These are phyloP conservation scores for Exserohilum rostratum DNA, from an alignment of 2,329 filamentous ascomycete genomes.

Conservation along the genomic window DNA sequence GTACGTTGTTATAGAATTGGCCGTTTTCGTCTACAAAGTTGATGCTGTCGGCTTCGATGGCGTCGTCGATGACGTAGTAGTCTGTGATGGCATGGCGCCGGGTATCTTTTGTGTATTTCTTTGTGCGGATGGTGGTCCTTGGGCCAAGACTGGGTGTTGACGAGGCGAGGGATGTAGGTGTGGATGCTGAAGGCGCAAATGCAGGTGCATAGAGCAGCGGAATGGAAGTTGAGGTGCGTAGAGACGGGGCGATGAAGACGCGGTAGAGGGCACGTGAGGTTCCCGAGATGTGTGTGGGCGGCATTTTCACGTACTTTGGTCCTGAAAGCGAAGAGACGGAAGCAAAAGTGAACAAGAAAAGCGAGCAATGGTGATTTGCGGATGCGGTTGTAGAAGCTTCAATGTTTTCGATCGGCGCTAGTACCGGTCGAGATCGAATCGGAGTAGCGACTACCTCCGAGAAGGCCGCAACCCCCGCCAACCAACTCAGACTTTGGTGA, in stretches of 20 bases:
- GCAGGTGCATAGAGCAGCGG: conserved; percentile 27
- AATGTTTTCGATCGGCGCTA: conserved; percentile 7
- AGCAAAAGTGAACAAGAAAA: conserved; percentile 1
- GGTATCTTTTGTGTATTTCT: conserved; percentile 33
- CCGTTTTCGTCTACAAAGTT: conserved; percentile 52
- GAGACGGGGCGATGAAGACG: conserved; percentile 51
- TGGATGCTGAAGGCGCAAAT: conserved; percentile 20
- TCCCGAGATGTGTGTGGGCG: conserved; percentile 38
- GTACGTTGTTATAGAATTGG: conserved; percentile 42
- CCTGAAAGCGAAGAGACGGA: too few relatives aligned
- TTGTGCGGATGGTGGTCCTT: conserved; percentile 24
- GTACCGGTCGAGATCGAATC: conserved; percentile 23
- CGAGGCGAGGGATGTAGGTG: conserved; percentile 3
- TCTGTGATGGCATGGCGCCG: conserved; percentile 47
- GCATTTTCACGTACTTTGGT: conserved; percentile 23
- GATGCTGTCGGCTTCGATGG: conserved; percentile 55
- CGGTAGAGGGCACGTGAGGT: conserved; percentile 52
- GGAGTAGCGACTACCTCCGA: conserved; percentile 25
- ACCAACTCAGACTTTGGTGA: conserved; percentile 16
- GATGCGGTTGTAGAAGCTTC: conserved; percentile 2
- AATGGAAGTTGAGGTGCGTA: conserved; percentile 26
- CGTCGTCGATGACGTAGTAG: conserved; percentile 54
- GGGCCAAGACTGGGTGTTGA: conserved; percentile 12
- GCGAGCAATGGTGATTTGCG: background rate
- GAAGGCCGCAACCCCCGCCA: conserved; percentile 12